Evolutionary conservation across 2,329 filamentous ascomycete genomes (phyloP).

Genomic region (Aspergillus intermedius): DNA sequence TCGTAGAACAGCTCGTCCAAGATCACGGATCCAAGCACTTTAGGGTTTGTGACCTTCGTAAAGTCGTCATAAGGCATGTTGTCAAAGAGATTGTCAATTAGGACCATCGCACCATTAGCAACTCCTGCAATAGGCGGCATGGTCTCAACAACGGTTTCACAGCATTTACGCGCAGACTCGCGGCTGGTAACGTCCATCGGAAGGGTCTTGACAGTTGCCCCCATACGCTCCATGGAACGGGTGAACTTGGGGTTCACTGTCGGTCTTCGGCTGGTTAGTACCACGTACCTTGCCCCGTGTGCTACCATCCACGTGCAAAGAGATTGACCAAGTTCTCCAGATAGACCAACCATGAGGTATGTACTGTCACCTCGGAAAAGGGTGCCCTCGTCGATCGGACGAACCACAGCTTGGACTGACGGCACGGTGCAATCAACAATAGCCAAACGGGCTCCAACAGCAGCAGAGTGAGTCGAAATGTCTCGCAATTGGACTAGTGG

Average conservation of each 20-base stretch:
- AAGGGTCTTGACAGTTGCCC: constrained; percentile 15
- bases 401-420: not conserved
- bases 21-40: constrained; percentile 13
- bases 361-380: constrained; percentile 8
- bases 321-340: constrained; percentile 21
- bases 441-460: not conserved
- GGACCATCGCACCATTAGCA: constrained; percentile 18
- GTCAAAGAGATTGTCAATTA: constrained; percentile 13
- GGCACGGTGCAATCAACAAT: not conserved
- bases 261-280: constrained; percentile 25
- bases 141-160: not conserved
- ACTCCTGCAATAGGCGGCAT: constrained; percentile 21
- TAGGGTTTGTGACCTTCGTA: constrained; percentile 8
- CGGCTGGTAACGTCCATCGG: constrained; percentile 9
- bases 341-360: constrained; percentile 26
- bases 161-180: not conserved
- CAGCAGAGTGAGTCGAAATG: not conserved
- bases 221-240: constrained; percentile 7
- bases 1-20: constrained; percentile 18
- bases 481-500: not conserved
- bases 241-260: constrained; percentile 15
- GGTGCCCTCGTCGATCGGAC: not conserved
- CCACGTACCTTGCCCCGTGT: constrained; percentile 21
- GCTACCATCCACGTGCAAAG: constrained; percentile 24
- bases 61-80: constrained; percentile 7